Conservation (phyloP, 2,329 filamentous ascomycete species). For the Cucurbitaria berberidis region DNA sequence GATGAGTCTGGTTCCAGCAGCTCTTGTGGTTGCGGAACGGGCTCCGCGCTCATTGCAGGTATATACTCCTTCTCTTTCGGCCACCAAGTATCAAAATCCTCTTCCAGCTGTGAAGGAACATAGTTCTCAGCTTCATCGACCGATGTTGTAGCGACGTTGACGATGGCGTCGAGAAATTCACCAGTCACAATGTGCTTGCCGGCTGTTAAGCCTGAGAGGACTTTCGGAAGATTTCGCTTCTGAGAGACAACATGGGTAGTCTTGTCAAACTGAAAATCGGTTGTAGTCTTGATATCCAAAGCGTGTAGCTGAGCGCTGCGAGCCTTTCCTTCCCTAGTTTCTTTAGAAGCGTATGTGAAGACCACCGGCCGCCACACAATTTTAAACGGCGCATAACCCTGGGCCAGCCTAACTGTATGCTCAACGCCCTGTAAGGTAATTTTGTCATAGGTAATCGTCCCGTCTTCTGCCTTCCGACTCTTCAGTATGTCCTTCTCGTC, state of each 20-base stretch:
- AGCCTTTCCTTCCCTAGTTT: slow-evolving; percentile 59
- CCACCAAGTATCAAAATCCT: slow-evolving; percentile 80
- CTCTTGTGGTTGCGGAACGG: slow-evolving; percentile 69
- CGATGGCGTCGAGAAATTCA: slow-evolving; percentile 75
- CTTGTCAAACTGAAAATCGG: slow-evolving; percentile 70
- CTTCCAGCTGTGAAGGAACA: slow-evolving; percentile 68
- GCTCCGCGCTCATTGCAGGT: slow-evolving; percentile 77
- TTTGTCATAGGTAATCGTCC: slow-evolving; percentile 32
- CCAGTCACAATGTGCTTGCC: slow-evolving; percentile 77
- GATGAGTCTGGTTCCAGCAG: slow-evolving; percentile 72
- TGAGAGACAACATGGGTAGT: slow-evolving; percentile 90
- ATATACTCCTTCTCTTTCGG: slow-evolving; percentile 75
- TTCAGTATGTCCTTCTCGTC: slow-evolving; percentile 72
- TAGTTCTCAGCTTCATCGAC: slow-evolving; percentile 52
- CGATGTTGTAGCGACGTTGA: slow-evolving; percentile 61
- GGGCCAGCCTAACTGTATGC: slow-evolving; percentile 74
- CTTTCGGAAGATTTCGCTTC: slow-evolving; percentile 88
- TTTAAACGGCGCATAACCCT: slow-evolving; percentile 69
- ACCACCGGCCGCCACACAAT: slow-evolving; percentile 81
- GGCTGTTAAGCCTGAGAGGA: slow-evolving; percentile 84
- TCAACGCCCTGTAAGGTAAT: slow-evolving; percentile 43
- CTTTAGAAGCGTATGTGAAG: slow-evolving; percentile 80
- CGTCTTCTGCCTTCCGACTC: slow-evolving; percentile 58
- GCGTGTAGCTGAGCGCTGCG: slow-evolving; percentile 72
- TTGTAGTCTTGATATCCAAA: slow-evolving; percentile 85